phyloP scores from a whole-genome alignment of 352 stramenopile species.

The Globisporangium lucens region DNA sequence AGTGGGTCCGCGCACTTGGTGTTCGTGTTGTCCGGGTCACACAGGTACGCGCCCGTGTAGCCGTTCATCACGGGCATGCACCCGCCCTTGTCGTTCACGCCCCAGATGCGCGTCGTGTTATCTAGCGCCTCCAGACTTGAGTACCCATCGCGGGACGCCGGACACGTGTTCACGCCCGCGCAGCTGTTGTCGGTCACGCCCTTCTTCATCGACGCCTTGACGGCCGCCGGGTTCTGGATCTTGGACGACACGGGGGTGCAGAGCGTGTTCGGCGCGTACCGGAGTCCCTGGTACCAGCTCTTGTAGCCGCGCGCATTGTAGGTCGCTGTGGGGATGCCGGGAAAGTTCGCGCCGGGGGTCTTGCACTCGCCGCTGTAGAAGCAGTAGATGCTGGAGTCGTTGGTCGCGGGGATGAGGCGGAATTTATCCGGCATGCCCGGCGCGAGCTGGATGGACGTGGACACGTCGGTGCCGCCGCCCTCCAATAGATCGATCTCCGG shows the following conservation, averaged over 20 bases:
- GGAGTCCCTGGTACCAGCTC: slow-evolving; percentile 54
- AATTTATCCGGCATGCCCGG: slow-evolving; percentile 30
- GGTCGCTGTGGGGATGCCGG: slow-evolving; percentile 40
- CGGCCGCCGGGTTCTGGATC: slow-evolving; percentile 34
- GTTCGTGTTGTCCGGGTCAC: slow-evolving; percentile 58
- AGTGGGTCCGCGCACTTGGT: slow-evolving; percentile 32
- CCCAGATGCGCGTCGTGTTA: slow-evolving; percentile 40
- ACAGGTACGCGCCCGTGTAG: slow-evolving; percentile 62
- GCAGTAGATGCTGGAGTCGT: slow-evolving; percentile 30
- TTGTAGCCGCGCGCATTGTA: slow-evolving; percentile 28
- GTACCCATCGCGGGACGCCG: slow-evolving; percentile 46
- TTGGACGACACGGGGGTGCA: slow-evolving; percentile 26
- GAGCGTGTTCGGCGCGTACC: slow-evolving; percentile 58
- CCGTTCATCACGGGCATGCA: slow-evolving; percentile 59
- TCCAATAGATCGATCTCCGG: slow-evolving; percentile 97
- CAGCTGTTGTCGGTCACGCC: slow-evolving; percentile 52
- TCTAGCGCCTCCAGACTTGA: slow-evolving; percentile 52
- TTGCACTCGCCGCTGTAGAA: slow-evolving; percentile 40
- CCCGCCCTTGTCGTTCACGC: slow-evolving; percentile 66
- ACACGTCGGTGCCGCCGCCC: slow-evolving; percentile 62
- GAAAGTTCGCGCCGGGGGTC: slow-evolving; percentile 48
- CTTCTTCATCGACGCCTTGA: slow-evolving; percentile 35
- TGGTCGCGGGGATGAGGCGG: not conserved
- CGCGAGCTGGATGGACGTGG: slow-evolving; percentile 70
- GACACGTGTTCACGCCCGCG: slow-evolving; percentile 32